Evolutionary conservation across 108 stramenopile genomes (phyloP).

Genomic region (Stephanodiscus minutulus): DNA sequence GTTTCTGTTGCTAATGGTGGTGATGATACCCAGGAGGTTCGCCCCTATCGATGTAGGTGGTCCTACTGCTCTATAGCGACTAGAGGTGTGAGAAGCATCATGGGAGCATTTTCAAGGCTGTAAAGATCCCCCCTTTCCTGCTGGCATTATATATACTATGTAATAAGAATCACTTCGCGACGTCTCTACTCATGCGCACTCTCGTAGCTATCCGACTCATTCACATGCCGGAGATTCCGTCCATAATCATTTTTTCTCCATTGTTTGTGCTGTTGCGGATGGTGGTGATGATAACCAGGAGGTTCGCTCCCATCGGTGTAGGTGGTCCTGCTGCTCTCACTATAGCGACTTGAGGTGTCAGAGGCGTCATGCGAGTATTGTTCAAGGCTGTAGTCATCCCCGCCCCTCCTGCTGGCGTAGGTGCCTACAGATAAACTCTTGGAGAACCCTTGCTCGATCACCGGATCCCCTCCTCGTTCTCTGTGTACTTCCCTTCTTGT

Average conservation of each 20-base stretch:
- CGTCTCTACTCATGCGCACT: too few species aligned
- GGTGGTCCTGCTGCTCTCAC: slow-evolving; percentile 28
- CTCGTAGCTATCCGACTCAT: slow-evolving; percentile 23
- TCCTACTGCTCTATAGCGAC: too few species aligned
- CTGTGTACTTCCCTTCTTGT: slow-evolving; percentile 11
- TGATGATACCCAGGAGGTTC: too few species aligned
- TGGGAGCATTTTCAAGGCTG: too few species aligned
- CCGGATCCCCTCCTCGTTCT: slow-evolving; percentile 2
- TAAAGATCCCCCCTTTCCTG: too few species aligned
- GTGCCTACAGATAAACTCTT: slow-evolving; percentile 15
- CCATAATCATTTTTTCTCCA: slow-evolving; percentile 20
- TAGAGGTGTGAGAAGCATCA: too few species aligned
- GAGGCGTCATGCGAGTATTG: slow-evolving; percentile 42
- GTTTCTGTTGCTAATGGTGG: too few species aligned
- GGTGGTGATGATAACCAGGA: background rate
- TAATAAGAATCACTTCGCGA: too few species aligned
- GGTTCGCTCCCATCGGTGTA: slow-evolving; percentile 18
- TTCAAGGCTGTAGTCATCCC: slow-evolving; percentile 44
- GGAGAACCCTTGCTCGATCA: background rate
- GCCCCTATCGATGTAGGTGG: too few species aligned
- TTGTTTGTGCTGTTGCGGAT: slow-evolving; percentile 1
- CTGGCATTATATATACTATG: too few species aligned
- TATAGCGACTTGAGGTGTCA: slow-evolving; percentile 33
- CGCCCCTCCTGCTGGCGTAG: slow-evolving; percentile 20
- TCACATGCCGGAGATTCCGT: slow-evolving; percentile 34